Conservation (phyloP, 257 asterid genomes). For the Apocynum venetum region DNA sequence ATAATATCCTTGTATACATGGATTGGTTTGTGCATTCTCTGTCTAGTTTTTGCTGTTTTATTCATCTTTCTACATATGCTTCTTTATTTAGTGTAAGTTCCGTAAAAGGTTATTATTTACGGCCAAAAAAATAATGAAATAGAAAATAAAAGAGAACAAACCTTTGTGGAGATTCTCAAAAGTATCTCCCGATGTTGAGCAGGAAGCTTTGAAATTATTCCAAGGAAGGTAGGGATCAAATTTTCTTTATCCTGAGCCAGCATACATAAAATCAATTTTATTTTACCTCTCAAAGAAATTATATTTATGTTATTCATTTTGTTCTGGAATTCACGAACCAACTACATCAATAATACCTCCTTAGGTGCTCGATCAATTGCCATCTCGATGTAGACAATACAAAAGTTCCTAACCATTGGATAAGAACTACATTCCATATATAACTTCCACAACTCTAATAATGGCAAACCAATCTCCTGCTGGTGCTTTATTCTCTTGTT, state of each 20-base stretch:
- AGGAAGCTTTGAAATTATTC: slow-evolving; percentile 71
- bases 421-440: slow-evolving; percentile 66
- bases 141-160: slow-evolving; percentile 20
- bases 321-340: background rate
- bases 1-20: background rate
- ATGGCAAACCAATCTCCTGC: slow-evolving; percentile 62
- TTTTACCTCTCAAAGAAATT: background rate
- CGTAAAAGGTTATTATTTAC: background rate
- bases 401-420: slow-evolving; percentile 85
- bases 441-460: slow-evolving; percentile 71
- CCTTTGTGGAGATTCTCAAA: slow-evolving; percentile 76
- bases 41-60: background rate
- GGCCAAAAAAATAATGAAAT: background rate
- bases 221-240: slow-evolving; percentile 60
- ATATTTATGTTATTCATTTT: too few relatives aligned
- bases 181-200: slow-evolving; percentile 82
- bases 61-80: background rate
- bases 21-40: background rate
- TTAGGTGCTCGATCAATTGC: slow-evolving; percentile 71
- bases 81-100: background rate
- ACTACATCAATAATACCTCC: slow-evolving; percentile 40
- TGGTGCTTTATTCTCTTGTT: slow-evolving; percentile 94
- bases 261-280: background rate
- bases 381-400: slow-evolving; percentile 89
- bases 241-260: slow-evolving; percentile 69